A percentile compares a stretch with the other conserved stretches of the same genome.
Evolutionary conservation across 1,139 yeast genomes (phyloP).

Genomic region (Hemisphaericaspora xylanilytica): DNA sequence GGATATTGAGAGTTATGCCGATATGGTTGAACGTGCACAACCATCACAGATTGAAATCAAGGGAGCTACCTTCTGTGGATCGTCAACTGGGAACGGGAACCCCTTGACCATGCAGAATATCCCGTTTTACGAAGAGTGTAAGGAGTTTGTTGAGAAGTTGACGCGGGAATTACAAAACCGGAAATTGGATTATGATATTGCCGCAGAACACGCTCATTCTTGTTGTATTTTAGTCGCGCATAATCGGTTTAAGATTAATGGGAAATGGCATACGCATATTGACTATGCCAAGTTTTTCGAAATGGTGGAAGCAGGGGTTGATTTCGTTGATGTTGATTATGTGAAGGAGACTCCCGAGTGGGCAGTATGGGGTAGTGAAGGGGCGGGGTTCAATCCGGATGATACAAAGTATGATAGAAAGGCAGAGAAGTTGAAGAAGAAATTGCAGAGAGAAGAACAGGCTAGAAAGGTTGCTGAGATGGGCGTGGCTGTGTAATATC

Average conservation of each 20-base stretch:
- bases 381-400: conserved; percentile 88
- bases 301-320: conserved; percentile 59
- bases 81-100: conserved; percentile 75
- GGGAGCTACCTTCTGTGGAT: conserved; percentile 94
- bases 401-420: conserved; percentile 70
- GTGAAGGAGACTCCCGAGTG: conserved; percentile 79
- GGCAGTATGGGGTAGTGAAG: conserved; percentile 85
- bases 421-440: conserved; percentile 57
- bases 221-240: conserved; percentile 89
- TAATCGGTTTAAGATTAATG: conserved; percentile 63
- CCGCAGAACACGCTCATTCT: conserved; percentile 95
- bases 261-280: conserved; percentile 86
- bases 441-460: conserved; percentile 37
- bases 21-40: conserved; percentile 73
- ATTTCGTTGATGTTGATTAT: conserved; percentile 79
- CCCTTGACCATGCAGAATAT: conserved; percentile 94
- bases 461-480: conserved; percentile 6
- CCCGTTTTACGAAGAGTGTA: conserved; percentile 91
- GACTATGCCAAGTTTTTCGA: conserved; percentile 77
- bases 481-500: too few relatives aligned
- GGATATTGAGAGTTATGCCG: conserved; percentile 84
- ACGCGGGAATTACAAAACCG: conserved; percentile 57
- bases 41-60: conserved; percentile 92
- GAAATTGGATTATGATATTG: conserved; percentile 73
- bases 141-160: conserved; percentile 63